phyloP scores from a whole-genome alignment of 1,139 yeast genomes.

The Taphrina confusa region DNA sequence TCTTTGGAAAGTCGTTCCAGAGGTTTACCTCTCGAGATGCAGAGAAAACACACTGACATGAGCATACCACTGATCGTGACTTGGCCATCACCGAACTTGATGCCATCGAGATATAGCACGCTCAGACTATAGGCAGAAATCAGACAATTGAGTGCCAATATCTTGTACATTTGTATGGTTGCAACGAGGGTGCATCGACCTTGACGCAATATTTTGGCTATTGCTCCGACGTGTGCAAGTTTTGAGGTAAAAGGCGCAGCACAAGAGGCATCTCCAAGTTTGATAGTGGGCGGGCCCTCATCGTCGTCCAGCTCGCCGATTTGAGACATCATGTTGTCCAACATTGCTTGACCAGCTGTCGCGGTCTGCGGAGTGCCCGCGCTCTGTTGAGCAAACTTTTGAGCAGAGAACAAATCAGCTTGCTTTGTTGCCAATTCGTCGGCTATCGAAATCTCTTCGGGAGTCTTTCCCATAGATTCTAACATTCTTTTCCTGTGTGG shows the following conservation, averaged over 20 bases:
- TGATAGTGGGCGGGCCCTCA: conserved; percentile 86
- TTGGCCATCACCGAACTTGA: conserved; percentile 96
- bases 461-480: conserved; percentile 72
- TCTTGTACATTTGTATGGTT: conserved; percentile 98
- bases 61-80: conserved; percentile 90
- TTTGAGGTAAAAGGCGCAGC: conserved; percentile 99
- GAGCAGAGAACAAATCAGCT: background rate
- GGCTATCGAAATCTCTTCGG: conserved; percentile 57
- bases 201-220: conserved; percentile 91
- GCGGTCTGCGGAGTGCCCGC: conserved; percentile 44
- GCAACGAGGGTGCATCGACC: conserved; percentile 98
- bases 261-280: conserved; percentile 97
- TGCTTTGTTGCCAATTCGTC: conserved; percentile 42
- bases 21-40: conserved; percentile 92
- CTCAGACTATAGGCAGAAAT: conserved; percentile 95
- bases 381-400: conserved; percentile 40
- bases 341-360: conserved; percentile 56
- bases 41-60: conserved; percentile 89
- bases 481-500: conserved; percentile 85
- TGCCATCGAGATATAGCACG: conserved; percentile 93
- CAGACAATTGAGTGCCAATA: conserved; percentile 92
- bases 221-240: conserved; percentile 86
- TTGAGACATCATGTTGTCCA: conserved; percentile 63
- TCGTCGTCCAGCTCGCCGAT: conserved; percentile 66
- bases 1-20: conserved; percentile 84